Evolutionary conservation across 306 rosid species (phyloP), one percentile per base, ranked within the genome.

Genomic region (Acacia crassicarpa): DNA sequence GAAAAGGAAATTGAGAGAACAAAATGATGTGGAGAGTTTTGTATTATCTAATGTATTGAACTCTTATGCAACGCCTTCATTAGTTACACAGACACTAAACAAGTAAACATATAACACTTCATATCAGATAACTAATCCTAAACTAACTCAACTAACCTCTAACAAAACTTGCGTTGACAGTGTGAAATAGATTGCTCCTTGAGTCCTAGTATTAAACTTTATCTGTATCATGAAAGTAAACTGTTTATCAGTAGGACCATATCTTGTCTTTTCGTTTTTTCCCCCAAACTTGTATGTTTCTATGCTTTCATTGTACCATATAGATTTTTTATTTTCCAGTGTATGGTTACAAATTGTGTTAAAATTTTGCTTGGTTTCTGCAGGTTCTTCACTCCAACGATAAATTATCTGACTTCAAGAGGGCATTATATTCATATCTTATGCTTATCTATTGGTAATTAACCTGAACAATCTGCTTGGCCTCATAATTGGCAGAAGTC

Each of bases 371-470:
- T 46, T 66, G 62, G 69, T 84, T 38, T 89, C 78, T 85, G 89
- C 94, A 95, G 97, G 98, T 95, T 93, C 85, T 95, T 93, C 63
- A 84, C 98, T 75, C 98, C 97, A 78, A 90, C 97, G 20, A 89
- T 95, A 80, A 92, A 77, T 88, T 89, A 87, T 86, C 89, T 95
- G 32, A 91, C 90, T 77, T 85, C 90, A 35, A 92, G 90, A 79
- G 93, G 97, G 75, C 94, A 92, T 70, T 80, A 85, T 79, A 79
- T 92, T 90, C 94, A 84, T 80, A 84, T 95, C 76, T 87, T 95
- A 16, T 93, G 99, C 91, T 85, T 93, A 74, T 92, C 99, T 43
- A 83, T 90, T 68, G 99, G 98, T 95, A 73, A 83, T 75, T 66
- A 87, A 65, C 81, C 83, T 66, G 40, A 67, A 41, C 72, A 25